Percentiles rank a stretch among this genome's conserved stretches.
phyloP scores from a whole-genome alignment of 768 basidiomycete genomes.

The Hygrocybe punicea region DNA sequence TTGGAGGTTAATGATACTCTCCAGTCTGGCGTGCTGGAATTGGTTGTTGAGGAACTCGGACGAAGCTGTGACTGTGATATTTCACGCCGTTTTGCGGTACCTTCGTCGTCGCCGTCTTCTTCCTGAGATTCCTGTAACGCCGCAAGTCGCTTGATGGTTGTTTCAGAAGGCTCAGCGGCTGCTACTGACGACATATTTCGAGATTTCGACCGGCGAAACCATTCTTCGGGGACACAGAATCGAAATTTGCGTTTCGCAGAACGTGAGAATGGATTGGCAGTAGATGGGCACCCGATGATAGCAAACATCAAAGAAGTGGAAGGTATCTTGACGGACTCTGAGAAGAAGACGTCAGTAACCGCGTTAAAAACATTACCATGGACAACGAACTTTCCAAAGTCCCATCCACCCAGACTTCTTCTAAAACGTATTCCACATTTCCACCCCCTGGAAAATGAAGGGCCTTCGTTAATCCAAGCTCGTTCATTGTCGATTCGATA shows the following conservation, averaged over 20 bases:
- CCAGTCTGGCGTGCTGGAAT: conserved; percentile 42
- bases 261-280: conserved; percentile 42
- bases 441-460: conserved; percentile 68
- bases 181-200: conserved; percentile 47
- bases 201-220: conserved; percentile 70
- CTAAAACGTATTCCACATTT: conserved; percentile 66
- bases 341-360: conserved; percentile 30
- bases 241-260: conserved; percentile 47
- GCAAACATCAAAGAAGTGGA: conserved; percentile 41
- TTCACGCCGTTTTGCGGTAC: conserved; percentile 55
- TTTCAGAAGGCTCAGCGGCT: conserved; percentile 47
- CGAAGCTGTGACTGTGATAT: conserved; percentile 14
- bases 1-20: conserved; percentile 53
- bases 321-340: conserved; percentile 47
- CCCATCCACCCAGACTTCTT: conserved; percentile 61
- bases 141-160: conserved; percentile 47
- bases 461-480: conserved; percentile 66
- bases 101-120: conserved; percentile 36
- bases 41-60: conserved; percentile 10
- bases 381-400: conserved; percentile 49
- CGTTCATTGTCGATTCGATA: conserved; percentile 49
- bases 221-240: conserved; percentile 74
- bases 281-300: conserved; percentile 41
- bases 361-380: conserved; percentile 38
- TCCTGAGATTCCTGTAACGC: conserved; percentile 49